Evolutionary conservation across 2,329 filamentous ascomycete genomes (phyloP).

Genomic region (Penicillium decumbens): DNA sequence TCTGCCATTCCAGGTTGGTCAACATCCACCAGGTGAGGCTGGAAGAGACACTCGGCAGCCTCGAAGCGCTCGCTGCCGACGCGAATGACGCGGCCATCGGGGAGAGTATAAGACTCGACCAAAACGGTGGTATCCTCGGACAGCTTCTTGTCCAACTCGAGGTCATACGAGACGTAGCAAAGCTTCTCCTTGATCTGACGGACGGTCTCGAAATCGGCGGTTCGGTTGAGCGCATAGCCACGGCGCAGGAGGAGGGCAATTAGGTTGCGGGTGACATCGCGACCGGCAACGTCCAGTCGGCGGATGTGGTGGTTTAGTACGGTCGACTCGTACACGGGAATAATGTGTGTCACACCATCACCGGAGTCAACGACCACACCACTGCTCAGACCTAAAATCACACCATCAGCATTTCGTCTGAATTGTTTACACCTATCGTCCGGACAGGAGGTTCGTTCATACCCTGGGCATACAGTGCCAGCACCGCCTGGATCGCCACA

Average conservation of each 20-base stretch:
- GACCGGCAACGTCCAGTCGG: conserved; percentile 88
- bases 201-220: conserved; percentile 97
- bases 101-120: conserved; percentile 95
- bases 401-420: conserved; percentile 4
- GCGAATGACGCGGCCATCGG: conserved; percentile 90
- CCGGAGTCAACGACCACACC: conserved; percentile 99
- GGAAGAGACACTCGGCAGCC: conserved; percentile 96
- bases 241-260: conserved; percentile 90
- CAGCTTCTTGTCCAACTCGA: conserved; percentile 90
- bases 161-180: conserved; percentile 97
- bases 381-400: conserved; percentile 64
- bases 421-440: not conserved
- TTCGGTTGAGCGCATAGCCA: conserved; percentile 95
- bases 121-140: conserved; percentile 96
- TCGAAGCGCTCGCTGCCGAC: conserved; percentile 97
- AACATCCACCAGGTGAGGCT: conserved; percentile 94
- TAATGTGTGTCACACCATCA: conserved; percentile 97
- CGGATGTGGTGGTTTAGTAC: conserved; percentile 95
- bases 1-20: conserved; percentile 96
- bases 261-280: conserved; percentile 96
- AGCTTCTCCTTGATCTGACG: conserved; percentile 99
- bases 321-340: conserved; percentile 96
- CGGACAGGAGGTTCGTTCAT: conserved; percentile 25
- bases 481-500: conserved; percentile 93
- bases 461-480: conserved; percentile 96